phyloP scores from a whole-genome alignment of 352 stramenopile species.

The Phytopythium sindhum region DNA sequence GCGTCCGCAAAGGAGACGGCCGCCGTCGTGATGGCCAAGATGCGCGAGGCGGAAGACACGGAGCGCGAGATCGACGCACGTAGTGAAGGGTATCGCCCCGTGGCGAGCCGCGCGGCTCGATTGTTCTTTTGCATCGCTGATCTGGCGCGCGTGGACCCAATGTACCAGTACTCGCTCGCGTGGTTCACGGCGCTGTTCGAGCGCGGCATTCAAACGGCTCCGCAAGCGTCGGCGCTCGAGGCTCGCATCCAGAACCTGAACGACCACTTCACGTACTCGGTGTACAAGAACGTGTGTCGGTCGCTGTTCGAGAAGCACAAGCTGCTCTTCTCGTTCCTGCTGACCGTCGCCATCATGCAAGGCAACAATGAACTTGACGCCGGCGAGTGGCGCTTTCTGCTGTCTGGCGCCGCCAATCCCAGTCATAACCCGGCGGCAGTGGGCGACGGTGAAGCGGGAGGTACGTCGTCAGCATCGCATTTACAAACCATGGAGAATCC shows the following conservation, averaged over 20 bases:
- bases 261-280: constrained; percentile 90
- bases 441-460: background rate
- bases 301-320: constrained; percentile 95
- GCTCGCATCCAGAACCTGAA: constrained; percentile 85
- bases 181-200: constrained; percentile 93
- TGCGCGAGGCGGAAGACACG: constrained; percentile 89
- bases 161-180: constrained; percentile 94
- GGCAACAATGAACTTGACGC: constrained; percentile 75
- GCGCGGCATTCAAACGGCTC: constrained; percentile 81
- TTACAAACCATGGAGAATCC: constrained; percentile 16
- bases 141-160: constrained; percentile 87
- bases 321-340: constrained; percentile 91
- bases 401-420: constrained; percentile 71
- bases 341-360: constrained; percentile 89
- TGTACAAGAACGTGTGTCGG: constrained; percentile 93
- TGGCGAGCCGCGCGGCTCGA: constrained; percentile 87
- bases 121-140: constrained; percentile 93
- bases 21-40: constrained; percentile 82
- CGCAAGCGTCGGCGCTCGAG: constrained; percentile 83
- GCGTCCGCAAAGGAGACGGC: constrained; percentile 81
- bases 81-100: constrained; percentile 84
- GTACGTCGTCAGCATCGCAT: constrained; percentile 3
- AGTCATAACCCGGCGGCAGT: constrained; percentile 2
- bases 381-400: constrained; percentile 89
- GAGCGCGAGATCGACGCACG: constrained; percentile 88